A percentile compares a stretch with the other conserved stretches of the same genome.
Evolutionary conservation across 164 flowering plant genomes (phyloP).

Genomic region (Kalanchoe fedtschenkoi): DNA sequence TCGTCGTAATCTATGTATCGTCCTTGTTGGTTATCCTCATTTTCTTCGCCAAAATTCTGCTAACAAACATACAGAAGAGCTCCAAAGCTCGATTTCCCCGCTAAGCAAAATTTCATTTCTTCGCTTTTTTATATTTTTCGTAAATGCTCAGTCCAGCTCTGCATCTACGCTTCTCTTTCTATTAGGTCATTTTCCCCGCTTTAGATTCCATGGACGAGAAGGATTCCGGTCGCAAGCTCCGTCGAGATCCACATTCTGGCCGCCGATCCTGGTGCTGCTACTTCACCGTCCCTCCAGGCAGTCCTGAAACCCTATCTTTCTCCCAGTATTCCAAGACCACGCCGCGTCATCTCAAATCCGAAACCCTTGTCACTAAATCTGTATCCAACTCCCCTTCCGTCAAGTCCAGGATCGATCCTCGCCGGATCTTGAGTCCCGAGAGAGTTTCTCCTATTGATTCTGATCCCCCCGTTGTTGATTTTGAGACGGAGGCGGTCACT

Average conservation of each 20-base stretch:
- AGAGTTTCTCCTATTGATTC: slow-evolving; percentile 85
- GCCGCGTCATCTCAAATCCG: slow-evolving; percentile 9
- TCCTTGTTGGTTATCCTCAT: too few species aligned
- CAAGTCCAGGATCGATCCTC: slow-evolving; percentile 45
- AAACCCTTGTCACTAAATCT: slow-evolving; percentile 12
- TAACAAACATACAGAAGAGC: too few species aligned
- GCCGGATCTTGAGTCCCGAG: slow-evolving; percentile 81
- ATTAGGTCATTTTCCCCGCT: neutral
- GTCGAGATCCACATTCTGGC: slow-evolving; percentile 14
- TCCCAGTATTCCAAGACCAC: slow-evolving; percentile 10
- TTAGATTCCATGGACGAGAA: slow-evolving; percentile 19
- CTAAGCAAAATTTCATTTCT: too few species aligned
- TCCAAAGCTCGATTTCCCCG: too few species aligned
- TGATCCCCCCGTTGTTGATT: slow-evolving; percentile 14
- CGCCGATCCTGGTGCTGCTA: slow-evolving; percentile 67
- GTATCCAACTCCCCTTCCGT: slow-evolving; percentile 41
- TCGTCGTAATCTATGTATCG: too few species aligned
- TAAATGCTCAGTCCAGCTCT: too few species aligned
- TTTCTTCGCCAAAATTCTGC: too few species aligned
- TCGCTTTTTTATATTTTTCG: too few species aligned
- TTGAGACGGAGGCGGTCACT: neutral
- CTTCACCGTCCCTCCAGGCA: slow-evolving; percentile 38
- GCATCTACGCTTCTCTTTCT: too few species aligned
- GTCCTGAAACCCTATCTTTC: slow-evolving; percentile 38
- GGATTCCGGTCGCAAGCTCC: slow-evolving; percentile 13